Base-by-base conservation (phyloP, 1,139 yeast species). In the Diutina siamensis region DNA sequence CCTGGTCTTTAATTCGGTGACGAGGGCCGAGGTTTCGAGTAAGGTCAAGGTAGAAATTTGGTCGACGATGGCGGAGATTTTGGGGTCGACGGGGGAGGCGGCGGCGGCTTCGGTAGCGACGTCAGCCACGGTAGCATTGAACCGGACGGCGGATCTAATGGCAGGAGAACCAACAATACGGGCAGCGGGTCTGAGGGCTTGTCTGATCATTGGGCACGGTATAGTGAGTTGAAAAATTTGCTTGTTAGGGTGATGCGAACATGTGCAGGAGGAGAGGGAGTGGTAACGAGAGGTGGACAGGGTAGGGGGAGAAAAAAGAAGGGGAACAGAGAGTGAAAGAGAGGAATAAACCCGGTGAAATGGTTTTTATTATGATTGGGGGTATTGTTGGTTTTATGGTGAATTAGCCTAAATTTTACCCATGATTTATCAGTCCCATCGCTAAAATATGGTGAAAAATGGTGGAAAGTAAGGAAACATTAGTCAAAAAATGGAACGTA, bases 41-140 rank as follows among this genome's bases (percentile, higher is more conserved):
- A 92, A 76, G 18, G 95, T 88, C 62, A 92, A 76, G 55, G 84
- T 77, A 48, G 97, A 81, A 61, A 92, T 92, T 59, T 86, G 86
- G 58, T 87, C 94, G 49, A 94, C 98, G 57, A 92, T 89, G 51
- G 80, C 67, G 44, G 83, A 60, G 63, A 92, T 89, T 67, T 92
- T 89, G 53, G 97, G 94, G 65, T 85, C 94, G 48, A 84, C 94
- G 32, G 67, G 58, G 27, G 55, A 50, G 21, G 48, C 50, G 17
- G 48, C 50, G 22, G 67, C 59, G 41, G 48, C 50, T 21, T 66
- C 59, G 41, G 68, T 72, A 46, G 80, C 74, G 48, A 87, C 72
- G 67, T 82, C 79, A 20, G 59, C 55, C 31, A 52, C 50, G 44
- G 51, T 47, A 50, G 60, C 51, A 40, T 58, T 56, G 45, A 60